These are phyloP conservation scores for Groenewaldozyma sp. DNA, from an alignment of 1,139 yeast species.

Conservation along the genomic window DNA sequence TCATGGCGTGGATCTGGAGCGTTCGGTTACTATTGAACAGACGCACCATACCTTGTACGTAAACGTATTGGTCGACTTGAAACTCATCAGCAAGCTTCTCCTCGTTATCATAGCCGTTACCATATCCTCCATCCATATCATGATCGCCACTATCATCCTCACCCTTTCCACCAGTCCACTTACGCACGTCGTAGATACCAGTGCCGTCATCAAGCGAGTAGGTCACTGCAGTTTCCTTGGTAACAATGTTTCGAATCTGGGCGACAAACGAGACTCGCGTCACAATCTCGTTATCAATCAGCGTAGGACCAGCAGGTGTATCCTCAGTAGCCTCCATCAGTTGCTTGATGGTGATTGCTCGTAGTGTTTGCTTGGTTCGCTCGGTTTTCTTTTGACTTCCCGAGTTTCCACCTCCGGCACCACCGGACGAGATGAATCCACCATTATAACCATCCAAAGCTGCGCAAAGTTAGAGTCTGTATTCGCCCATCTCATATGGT, in stretches of 20 bases:
- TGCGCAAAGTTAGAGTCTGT: no score
- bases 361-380: constrained; percentile 32
- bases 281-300: constrained; percentile 52
- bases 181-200: constrained; percentile 59
- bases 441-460: constrained; percentile 5
- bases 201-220: constrained; percentile 79
- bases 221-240: constrained; percentile 42
- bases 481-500: no score
- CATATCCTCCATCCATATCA: constrained; percentile 30
- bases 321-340: constrained; percentile 54
- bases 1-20: constrained; percentile 54
- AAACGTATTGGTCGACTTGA: constrained; percentile 46
- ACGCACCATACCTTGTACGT: constrained; percentile 63
- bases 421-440: constrained; percentile 5
- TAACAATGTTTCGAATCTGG: constrained; percentile 50
- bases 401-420: constrained; percentile 1
- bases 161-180: constrained; percentile 26
- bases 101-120: constrained; percentile 21
- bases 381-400: constrained; percentile 1
- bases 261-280: constrained; percentile 59
- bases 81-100: constrained; percentile 17
- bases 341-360: constrained; percentile 82
- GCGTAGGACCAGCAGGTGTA: constrained; percentile 72
- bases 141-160: constrained; percentile 6
- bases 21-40: constrained; percentile 55